phyloP scores from a whole-genome alignment of 306 rosid genomes.

The Delonix regia region DNA sequence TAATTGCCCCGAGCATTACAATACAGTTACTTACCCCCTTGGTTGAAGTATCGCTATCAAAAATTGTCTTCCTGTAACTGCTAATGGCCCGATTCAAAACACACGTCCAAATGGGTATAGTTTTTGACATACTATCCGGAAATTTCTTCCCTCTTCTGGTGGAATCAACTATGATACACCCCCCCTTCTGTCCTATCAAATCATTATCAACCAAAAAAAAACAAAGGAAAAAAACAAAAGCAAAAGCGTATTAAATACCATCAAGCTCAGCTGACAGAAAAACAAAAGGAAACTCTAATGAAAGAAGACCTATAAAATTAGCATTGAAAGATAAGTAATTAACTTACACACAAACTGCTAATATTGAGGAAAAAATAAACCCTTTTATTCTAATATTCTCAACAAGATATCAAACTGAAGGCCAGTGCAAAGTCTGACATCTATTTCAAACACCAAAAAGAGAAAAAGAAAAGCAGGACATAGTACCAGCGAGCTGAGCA shows the following conservation, averaged over 20 bases:
- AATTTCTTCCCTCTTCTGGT: slow-evolving; percentile 88
- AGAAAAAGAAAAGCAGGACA: not conserved
- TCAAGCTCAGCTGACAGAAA: not conserved
- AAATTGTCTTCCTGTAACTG: slow-evolving; percentile 43
- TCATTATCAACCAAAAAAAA: slow-evolving; percentile 8
- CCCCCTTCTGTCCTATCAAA: slow-evolving; percentile 84
- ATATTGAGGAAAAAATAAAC: not conserved
- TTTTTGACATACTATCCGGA: slow-evolving; percentile 98
- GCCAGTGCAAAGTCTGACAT: not conserved
- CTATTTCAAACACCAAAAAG: not conserved
- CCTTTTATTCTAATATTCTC: not conserved
- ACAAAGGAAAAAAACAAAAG: not conserved
- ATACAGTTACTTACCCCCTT: slow-evolving; percentile 46
- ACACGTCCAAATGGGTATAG: slow-evolving; percentile 93
- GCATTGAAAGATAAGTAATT: not conserved
- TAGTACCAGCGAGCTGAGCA: slow-evolving; percentile 75
- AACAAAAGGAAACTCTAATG: not conserved
- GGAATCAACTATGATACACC: slow-evolving; percentile 87
- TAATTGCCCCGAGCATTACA: not conserved
- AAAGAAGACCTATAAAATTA: not conserved
- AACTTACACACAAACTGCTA: not conserved
- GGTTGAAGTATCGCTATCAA: slow-evolving; percentile 19
- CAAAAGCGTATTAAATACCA: not conserved
- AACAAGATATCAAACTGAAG: not conserved
- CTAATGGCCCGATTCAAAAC: slow-evolving; percentile 76